These are phyloP conservation scores for Solioccasus polychromus DNA, from an alignment of 768 basidiomycete species.

Conservation along the genomic window DNA sequence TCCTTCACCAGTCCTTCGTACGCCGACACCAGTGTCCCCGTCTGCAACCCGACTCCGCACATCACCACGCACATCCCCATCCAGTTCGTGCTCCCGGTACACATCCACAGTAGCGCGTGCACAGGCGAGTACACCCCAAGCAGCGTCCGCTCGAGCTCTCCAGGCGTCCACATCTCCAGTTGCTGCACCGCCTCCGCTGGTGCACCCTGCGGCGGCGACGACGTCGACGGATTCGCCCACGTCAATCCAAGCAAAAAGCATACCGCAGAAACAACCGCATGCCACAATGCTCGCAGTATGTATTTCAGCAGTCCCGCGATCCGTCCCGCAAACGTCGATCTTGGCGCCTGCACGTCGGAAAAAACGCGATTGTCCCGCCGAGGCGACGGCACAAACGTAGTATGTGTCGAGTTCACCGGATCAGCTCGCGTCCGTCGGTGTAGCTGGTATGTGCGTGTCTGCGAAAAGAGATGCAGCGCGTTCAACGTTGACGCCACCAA, in stretches of 20 bases:
- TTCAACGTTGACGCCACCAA: constrained; percentile 56
- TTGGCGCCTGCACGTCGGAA: constrained; percentile 36
- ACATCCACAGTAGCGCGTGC: constrained; percentile 72
- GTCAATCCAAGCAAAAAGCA: constrained; percentile 66
- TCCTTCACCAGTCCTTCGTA: constrained; percentile 73
- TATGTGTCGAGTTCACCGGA: constrained; percentile 67
- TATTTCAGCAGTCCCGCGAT: constrained; percentile 29
- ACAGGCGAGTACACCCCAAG: constrained; percentile 79
- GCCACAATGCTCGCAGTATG: constrained; percentile 44
- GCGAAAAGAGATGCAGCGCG: constrained; percentile 65
- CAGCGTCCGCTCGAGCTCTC: constrained; percentile 63
- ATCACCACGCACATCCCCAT: constrained; percentile 67
- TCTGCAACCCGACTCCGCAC: constrained; percentile 64
- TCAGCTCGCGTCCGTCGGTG: constrained; percentile 50
- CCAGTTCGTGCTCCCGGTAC: constrained; percentile 72
- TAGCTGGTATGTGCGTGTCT: constrained; percentile 66
- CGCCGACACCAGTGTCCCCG: constrained; percentile 33
- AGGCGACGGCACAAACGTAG: constrained; percentile 58
- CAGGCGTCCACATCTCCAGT: constrained; percentile 76
- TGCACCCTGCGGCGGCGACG: constrained; percentile 32
- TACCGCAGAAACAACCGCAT: constrained; percentile 52
- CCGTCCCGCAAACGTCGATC: constrained; percentile 45
- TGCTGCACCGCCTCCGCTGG: constrained; percentile 63
- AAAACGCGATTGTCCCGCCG: constrained; percentile 15
- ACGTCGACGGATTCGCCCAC: constrained; percentile 37